A percentile compares a stretch with the other conserved stretches of the same genome.
Evolutionary conservation across 495 filamentous ascomycete genomes (phyloP).

Genomic region (Penicillium nucicola): DNA sequence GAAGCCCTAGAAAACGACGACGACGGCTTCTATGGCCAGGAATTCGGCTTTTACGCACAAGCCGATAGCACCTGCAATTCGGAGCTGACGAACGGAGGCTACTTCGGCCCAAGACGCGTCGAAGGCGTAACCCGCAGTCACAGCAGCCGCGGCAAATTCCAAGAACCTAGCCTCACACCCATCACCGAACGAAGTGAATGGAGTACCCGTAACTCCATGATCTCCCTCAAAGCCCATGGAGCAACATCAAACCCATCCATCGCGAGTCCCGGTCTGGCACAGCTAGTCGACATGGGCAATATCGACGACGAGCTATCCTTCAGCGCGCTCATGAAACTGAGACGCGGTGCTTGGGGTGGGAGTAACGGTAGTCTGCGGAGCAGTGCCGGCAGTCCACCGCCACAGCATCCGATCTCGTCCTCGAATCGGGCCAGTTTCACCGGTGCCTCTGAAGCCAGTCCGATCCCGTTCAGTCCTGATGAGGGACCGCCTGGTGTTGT

Average conservation of each 20-base stretch:
- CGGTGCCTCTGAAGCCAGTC: constrained; percentile 34
- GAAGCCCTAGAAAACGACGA: constrained; percentile 88
- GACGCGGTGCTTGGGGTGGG: constrained; percentile 75
- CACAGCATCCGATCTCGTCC: constrained; percentile 26
- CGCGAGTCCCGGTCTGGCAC: constrained; percentile 61
- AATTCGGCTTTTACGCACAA: constrained; percentile 93
- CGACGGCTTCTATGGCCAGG: constrained; percentile 91
- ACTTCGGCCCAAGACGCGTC: constrained; percentile 70
- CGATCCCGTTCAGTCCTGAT: constrained; percentile 18
- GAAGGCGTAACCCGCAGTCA: constrained; percentile 62
- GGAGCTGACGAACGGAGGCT: constrained; percentile 78
- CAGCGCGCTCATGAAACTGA: constrained; percentile 65
- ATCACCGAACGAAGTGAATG: constrained; percentile 97
- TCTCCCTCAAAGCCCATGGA: constrained; percentile 63
- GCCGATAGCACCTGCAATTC: constrained; percentile 46
- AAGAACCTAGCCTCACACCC: constrained; percentile 89
- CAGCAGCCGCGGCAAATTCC: constrained; percentile 67
- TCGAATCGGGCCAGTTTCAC: constrained; percentile 39
- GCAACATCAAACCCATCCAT: constrained; percentile 39
- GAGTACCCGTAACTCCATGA: constrained; percentile 87
- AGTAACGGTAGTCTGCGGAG: constrained; percentile 70
- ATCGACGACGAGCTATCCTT: constrained; percentile 71
- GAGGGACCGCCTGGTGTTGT: constrained; percentile 9
- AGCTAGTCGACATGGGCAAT: constrained; percentile 66
- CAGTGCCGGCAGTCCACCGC: constrained; percentile 58